Evolutionary conservation across 768 basidiomycete genomes (phyloP).

Genomic region (Pleurotus pulmonarius): DNA sequence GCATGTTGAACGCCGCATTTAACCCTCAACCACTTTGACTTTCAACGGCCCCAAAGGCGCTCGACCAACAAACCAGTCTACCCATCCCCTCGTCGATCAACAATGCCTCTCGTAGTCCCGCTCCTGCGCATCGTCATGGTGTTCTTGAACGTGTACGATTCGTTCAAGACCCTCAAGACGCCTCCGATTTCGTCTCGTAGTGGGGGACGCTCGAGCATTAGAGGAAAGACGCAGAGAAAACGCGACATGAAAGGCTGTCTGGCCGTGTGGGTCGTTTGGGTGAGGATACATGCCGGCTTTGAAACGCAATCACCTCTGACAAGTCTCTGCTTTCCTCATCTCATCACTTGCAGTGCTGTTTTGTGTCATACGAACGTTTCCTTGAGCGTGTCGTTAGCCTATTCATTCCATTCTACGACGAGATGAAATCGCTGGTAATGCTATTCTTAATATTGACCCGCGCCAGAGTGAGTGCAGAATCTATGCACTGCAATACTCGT

Average conservation of each 20-base stretch:
- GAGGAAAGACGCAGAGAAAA: constrained; percentile 73
- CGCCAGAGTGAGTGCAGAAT: constrained; percentile 49
- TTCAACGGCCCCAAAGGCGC: constrained; percentile 1
- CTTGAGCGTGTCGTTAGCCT: constrained; percentile 63
- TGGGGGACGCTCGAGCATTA: constrained; percentile 58
- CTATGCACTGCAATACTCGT: neutral
- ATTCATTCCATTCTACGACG: constrained; percentile 81
- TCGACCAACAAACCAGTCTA: neutral
- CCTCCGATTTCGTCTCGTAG: constrained; percentile 54
- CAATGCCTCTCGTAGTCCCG: constrained; percentile 69
- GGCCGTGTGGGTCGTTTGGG: constrained; percentile 86
- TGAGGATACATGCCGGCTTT: constrained; percentile 27
- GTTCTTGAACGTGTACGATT: constrained; percentile 77
- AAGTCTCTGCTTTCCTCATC: neutral
- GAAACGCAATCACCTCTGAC: constrained; percentile 1
- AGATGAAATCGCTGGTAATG: constrained; percentile 70
- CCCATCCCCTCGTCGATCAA: neutral
- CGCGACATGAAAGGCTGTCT: constrained; percentile 83
- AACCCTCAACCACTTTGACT: neutral
- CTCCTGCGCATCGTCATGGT: constrained; percentile 66
- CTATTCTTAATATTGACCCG: constrained; percentile 76
- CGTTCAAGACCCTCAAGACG: constrained; percentile 76
- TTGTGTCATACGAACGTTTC: constrained; percentile 63
- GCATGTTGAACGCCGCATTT: neutral
- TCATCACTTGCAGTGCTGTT: constrained; percentile 49